These are phyloP conservation scores for Fusarium buharicum DNA, from an alignment of 2,329 filamentous ascomycete genomes.

Conservation along the genomic window DNA sequence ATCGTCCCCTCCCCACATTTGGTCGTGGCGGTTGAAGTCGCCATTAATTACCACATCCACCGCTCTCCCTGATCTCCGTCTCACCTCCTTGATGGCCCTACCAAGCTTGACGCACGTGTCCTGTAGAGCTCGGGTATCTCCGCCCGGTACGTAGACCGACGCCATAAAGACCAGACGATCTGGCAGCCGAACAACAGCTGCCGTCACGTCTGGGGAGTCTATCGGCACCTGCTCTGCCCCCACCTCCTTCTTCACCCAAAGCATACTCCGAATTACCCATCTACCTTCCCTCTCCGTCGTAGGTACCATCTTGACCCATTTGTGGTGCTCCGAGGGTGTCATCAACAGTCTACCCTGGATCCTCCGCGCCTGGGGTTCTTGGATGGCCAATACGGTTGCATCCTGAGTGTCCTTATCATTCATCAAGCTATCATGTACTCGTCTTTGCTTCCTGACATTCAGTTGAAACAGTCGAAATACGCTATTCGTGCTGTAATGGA, in stretches of 20 bases:
- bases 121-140: not conserved
- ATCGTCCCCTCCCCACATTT: not conserved
- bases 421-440: not conserved
- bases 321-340: not conserved
- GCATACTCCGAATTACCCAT: not conserved
- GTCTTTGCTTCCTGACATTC: too few species aligned
- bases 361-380: not conserved
- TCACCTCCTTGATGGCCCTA: not conserved
- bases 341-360: not conserved
- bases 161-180: too few species aligned
- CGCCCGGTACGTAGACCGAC: not conserved
- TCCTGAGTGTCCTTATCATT: not conserved
- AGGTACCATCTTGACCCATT: constrained; percentile 2
- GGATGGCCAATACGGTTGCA: not conserved
- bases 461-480: too few species aligned
- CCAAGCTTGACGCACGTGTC: not conserved
- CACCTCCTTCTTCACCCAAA: not conserved
- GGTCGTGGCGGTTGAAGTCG: not conserved
- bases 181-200: not conserved
- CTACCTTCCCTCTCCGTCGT: not conserved
- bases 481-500: too few species aligned
- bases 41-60: not conserved
- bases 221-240: not conserved
- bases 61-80: not conserved
- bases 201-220: not conserved